Conservation (phyloP, 2,329 filamentous ascomycete genomes). For the Onygena corvina region DNA sequence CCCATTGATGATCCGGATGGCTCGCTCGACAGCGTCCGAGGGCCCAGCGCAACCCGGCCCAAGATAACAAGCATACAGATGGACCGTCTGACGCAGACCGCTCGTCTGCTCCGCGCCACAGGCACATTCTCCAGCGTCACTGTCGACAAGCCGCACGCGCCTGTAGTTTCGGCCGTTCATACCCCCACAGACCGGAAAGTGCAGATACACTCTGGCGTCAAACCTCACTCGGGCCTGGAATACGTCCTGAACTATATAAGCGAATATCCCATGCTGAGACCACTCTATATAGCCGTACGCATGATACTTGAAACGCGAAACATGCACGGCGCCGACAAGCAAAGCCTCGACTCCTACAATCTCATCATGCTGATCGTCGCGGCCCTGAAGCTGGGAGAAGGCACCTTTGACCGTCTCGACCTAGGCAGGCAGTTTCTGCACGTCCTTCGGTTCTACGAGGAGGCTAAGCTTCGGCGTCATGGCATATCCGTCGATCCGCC, state of each 20-base stretch:
- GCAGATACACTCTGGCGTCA: conserved; percentile 40
- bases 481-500: conserved; percentile 42
- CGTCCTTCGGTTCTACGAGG: conserved; percentile 40
- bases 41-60: conserved; percentile 27
- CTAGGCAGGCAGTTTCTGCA: conserved; percentile 36
- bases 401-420: conserved; percentile 20
- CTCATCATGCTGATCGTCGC: conserved; percentile 48
- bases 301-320: conserved; percentile 40
- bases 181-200: conserved; percentile 38
- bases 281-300: conserved; percentile 41
- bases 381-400: conserved; percentile 37
- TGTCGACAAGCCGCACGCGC: conserved; percentile 20
- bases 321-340: conserved; percentile 37
- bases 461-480: conserved; percentile 34
- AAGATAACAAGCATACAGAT: conserved; percentile 20
- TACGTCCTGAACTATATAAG: conserved; percentile 37
- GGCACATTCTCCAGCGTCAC: conserved; percentile 18
- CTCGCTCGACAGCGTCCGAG: conserved; percentile 13
- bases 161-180: conserved; percentile 33
- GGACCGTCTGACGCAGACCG: conserved; percentile 19
- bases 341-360: conserved; percentile 44
- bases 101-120: conserved; percentile 17
- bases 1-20: conserved; percentile 20
- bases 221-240: conserved; percentile 29
- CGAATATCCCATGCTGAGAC: conserved; percentile 39